Evolutionary conservation across 192 early-diverging fungal genomes (phyloP).

Genomic region (Allomyces macrogynus): DNA sequence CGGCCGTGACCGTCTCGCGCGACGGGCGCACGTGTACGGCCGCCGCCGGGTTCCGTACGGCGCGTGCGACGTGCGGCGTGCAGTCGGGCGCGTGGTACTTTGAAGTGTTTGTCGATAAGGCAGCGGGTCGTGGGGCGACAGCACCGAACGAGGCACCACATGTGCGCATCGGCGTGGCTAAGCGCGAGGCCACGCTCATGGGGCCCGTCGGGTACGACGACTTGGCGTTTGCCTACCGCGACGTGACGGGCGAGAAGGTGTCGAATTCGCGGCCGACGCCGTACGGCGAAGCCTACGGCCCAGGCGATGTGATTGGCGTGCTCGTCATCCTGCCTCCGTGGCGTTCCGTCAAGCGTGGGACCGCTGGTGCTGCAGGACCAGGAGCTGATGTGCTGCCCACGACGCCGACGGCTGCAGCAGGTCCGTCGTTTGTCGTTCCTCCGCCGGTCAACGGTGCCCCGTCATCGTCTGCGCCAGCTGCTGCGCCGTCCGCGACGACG

Average conservation of each 20-base stretch:
- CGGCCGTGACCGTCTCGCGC: constrained; percentile 28
- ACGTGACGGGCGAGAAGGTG: constrained; percentile 38
- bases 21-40: constrained; percentile 38
- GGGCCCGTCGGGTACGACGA: constrained; percentile 45
- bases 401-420: constrained; percentile 19
- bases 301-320: constrained; percentile 43
- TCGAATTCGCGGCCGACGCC: constrained; percentile 22
- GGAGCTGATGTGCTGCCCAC: constrained; percentile 25
- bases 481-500: constrained; percentile 35
- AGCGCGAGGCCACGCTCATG: constrained; percentile 38
- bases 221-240: constrained; percentile 41
- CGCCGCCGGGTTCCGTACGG: constrained; percentile 40
- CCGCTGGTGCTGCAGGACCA: constrained; percentile 16
- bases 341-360: constrained; percentile 4
- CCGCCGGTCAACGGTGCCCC: no score
- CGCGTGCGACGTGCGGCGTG: constrained; percentile 35
- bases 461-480: constrained; percentile 1
- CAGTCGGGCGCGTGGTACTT: constrained; percentile 40
- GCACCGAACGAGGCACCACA: constrained; percentile 23
- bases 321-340: constrained; percentile 28
- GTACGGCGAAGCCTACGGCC: constrained; percentile 34
- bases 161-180: constrained; percentile 40
- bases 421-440: no score
- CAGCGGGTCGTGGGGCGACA: constrained; percentile 17
- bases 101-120: constrained; percentile 29